Evolutionary conservation across 2,329 filamentous ascomycete species (phyloP).

Genomic region (Fusarium pseudograminearum): DNA sequence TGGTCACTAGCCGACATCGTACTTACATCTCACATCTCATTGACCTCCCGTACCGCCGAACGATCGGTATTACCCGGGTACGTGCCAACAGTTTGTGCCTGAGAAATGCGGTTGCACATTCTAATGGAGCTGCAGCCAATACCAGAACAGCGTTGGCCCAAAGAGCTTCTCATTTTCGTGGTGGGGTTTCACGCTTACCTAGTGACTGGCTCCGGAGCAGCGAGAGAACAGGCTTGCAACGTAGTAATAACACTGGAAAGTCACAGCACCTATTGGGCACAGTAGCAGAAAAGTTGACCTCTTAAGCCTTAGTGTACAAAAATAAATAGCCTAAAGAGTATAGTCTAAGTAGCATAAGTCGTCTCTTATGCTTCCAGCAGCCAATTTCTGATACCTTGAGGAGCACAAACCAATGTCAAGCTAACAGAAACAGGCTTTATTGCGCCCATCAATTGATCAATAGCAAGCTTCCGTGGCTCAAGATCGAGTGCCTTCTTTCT

Average conservation of each 20-base stretch:
- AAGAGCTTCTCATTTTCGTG: constrained; percentile 32
- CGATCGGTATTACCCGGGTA: constrained; percentile 49
- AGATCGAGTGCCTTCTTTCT: background rate
- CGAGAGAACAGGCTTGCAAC: constrained; percentile 13
- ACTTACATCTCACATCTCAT: constrained; percentile 38
- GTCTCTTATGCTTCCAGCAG: too few species aligned
- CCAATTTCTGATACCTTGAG: too few species aligned
- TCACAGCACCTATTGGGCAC: background rate
- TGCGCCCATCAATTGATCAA: constrained; percentile 27
- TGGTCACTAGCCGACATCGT: constrained; percentile 35
- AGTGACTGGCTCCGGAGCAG: constrained; percentile 40
- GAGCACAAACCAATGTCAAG: background rate
- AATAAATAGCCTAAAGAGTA: too few species aligned
- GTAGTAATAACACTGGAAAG: background rate
- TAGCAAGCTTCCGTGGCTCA: constrained; percentile 20
- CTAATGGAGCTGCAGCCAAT: constrained; percentile 10
- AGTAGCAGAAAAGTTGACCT: too few species aligned
- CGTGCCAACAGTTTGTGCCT: constrained; percentile 41
- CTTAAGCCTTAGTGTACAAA: too few species aligned
- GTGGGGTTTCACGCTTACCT: constrained; percentile 40
- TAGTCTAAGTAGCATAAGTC: too few species aligned
- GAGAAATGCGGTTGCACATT: constrained; percentile 40
- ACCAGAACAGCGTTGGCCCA: constrained; percentile 34
- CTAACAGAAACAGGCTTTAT: background rate
- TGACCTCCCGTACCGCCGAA: constrained; percentile 48